Conservation (phyloP, 148 eudicot genomes). For the Drosera capensis region DNA sequence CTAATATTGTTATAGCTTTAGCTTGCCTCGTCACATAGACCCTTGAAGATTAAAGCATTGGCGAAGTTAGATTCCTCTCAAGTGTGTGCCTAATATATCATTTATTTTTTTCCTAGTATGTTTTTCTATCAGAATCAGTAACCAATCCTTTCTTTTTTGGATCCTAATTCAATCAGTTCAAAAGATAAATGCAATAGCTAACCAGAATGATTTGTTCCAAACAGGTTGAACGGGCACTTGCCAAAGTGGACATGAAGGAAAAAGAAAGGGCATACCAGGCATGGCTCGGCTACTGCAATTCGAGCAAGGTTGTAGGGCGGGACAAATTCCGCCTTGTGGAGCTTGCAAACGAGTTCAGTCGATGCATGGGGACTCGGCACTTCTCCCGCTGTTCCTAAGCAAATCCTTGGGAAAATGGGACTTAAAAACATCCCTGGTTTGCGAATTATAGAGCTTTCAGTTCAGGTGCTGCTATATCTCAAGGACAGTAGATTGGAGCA, state of each 20-base stretch:
- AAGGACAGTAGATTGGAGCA: too few relatives aligned
- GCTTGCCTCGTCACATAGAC: too few relatives aligned
- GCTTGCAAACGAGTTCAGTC: conserved; percentile 89
- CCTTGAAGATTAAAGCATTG: too few relatives aligned
- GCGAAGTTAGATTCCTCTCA: too few relatives aligned
- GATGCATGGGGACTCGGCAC: conserved; percentile 79
- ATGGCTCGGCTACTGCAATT: conserved; percentile 96
- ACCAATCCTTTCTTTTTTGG: too few relatives aligned
- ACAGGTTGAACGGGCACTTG: conserved; percentile 82
- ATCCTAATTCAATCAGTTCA: too few relatives aligned
- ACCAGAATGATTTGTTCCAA: not conserved
- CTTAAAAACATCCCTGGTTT: conserved; percentile 65
- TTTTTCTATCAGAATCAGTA: too few relatives aligned
- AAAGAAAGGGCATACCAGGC: conserved; percentile 97
- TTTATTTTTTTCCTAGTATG: too few relatives aligned
- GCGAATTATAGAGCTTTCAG: conserved; percentile 58
- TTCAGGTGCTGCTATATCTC: too few relatives aligned
- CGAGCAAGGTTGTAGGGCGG: conserved; percentile 43
- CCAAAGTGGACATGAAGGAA: conserved; percentile 64
- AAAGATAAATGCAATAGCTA: too few relatives aligned
- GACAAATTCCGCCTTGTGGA: conserved; percentile 70
- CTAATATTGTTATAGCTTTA: too few relatives aligned
- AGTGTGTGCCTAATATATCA: too few relatives aligned
- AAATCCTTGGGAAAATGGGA: conserved; percentile 83
- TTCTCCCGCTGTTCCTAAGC: conserved; percentile 70